Conservation (phyloP, 2,329 filamentous ascomycete genomes). For the Phaeophleospora eucalypticola region DNA sequence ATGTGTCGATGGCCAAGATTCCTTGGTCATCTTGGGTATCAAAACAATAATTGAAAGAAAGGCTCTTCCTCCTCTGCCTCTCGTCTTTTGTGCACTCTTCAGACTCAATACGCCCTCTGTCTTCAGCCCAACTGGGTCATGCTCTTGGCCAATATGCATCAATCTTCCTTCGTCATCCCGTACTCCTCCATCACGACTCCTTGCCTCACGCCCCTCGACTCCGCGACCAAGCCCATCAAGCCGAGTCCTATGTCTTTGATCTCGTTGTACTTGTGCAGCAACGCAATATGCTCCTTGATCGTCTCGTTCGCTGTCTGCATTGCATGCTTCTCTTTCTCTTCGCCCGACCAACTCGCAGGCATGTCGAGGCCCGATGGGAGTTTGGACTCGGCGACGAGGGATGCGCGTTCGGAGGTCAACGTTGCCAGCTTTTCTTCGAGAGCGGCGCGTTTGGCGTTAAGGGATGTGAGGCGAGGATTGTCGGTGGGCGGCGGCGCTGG, state of each 20-base stretch:
- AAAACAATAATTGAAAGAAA: no score
- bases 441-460: slow-evolving; percentile 29
- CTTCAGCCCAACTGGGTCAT: no score
- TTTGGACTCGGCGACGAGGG: slow-evolving; percentile 29
- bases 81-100: no score
- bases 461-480: slow-evolving; percentile 21
- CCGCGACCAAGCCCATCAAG: slow-evolving; percentile 63
- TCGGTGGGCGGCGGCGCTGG: neutral
- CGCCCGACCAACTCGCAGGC: slow-evolving; percentile 22
- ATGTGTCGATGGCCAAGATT: no score
- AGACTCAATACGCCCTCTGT: no score
- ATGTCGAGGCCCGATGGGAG: slow-evolving; percentile 28
- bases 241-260: slow-evolving; percentile 65
- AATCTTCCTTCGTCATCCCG: slow-evolving; percentile 43
- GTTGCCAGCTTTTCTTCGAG: slow-evolving; percentile 48
- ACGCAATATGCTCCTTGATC: slow-evolving; percentile 59
- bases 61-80: no score
- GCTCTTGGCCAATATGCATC: no score
- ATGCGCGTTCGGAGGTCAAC: slow-evolving; percentile 42
- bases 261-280: slow-evolving; percentile 67
- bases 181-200: slow-evolving; percentile 48
- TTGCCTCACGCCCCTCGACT: slow-evolving; percentile 56
- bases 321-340: slow-evolving; percentile 27
- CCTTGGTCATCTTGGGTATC: no score
- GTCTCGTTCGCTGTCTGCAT: slow-evolving; percentile 47